Base-by-base conservation (phyloP, 2,329 filamentous ascomycete genomes). In the Aspergillus pseudoglaucus region DNA sequence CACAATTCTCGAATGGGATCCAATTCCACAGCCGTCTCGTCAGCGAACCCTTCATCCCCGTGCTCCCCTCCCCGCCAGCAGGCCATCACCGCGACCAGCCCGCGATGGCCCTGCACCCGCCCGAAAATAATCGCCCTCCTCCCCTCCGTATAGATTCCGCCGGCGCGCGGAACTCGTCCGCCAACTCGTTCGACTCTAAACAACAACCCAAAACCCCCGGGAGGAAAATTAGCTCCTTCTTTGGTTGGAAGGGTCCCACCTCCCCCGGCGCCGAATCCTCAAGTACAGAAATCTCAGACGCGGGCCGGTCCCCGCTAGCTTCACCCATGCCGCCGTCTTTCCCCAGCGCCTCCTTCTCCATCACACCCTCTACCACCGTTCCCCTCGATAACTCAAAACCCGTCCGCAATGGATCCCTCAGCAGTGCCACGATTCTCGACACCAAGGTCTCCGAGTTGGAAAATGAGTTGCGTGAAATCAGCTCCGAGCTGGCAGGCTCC, bases 381-480 rank as follows among this genome's bases (percentile, higher is more conserved):
- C 71, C 70, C 2, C 69, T 79, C 35, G 77, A 81, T 57, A 72
- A 72, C 55, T 71, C 77, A 56, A 78, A 80, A 62, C 72, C 54
- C 14, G 49, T 60, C 48, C 58, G 67, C 46, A 65, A 65, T 49
- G 58, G 61, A 15, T 67, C 75, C 64, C 47, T 78, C 63, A 53
- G 76, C 69, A 53, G 68, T 70, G 44, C 66, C 68, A 50, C 70
- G 67, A 43, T 68, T 57, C 46, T 71, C 66, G 59, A 72, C 61
- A 55, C 77, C 58, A 66, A 90, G 67, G 79, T 95, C 61, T 83
- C 89, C 66, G 89, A 95, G 66, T 84, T 98, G 75, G 93, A 98
- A 75, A 87, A 90, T 66, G 93, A 98, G 75, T 71, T 98, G 57
- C 88, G 88, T 59, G 87, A 91, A 68, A 91, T 98, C 71, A 95